Evolutionary conservation across 139 green algal genomes (phyloP).

Genomic region (Coelastrella sp.): DNA sequence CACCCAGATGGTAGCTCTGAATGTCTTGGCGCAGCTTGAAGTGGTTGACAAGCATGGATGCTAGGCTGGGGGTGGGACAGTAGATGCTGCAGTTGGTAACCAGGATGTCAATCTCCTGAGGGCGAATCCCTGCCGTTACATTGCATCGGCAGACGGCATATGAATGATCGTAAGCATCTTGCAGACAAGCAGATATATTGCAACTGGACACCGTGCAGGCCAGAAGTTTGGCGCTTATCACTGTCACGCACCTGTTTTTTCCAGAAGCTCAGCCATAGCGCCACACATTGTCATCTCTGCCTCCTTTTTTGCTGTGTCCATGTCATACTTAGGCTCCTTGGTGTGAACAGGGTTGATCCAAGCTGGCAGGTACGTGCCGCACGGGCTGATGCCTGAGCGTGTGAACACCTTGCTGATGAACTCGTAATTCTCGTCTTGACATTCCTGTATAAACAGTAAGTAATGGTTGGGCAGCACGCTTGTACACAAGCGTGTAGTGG

Average conservation of each 20-base stretch:
- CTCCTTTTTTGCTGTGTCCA: conserved; percentile 74
- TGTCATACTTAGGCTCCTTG: conserved; percentile 61
- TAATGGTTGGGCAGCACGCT: too few species aligned
- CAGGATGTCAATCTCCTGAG: conserved; percentile 61
- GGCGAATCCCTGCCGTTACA: conserved; percentile 15
- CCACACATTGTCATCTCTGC: conserved; percentile 82
- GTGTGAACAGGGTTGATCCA: conserved; percentile 65
- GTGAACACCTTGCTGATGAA: conserved; percentile 57
- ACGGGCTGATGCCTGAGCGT: conserved; percentile 53
- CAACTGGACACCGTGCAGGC: not conserved
- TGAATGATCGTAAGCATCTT: too few species aligned
- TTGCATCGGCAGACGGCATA: not conserved
- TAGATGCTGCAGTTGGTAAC: conserved; percentile 84
- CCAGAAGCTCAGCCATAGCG: conserved; percentile 52
- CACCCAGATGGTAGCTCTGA: conserved; percentile 74
- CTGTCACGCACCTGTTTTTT: conserved; percentile 53
- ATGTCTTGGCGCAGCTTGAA: conserved; percentile 78
- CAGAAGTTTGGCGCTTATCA: not conserved
- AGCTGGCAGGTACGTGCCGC: conserved; percentile 61
- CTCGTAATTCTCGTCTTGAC: conserved; percentile 46
- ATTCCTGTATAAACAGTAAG: not conserved
- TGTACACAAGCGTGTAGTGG: too few species aligned
- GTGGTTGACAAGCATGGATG: conserved; percentile 84
- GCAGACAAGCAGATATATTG: not conserved
- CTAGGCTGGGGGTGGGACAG: conserved; percentile 77